Evolutionary conservation across 2,329 filamentous ascomycete genomes (phyloP).

Genomic region (Cytospora leucostoma): DNA sequence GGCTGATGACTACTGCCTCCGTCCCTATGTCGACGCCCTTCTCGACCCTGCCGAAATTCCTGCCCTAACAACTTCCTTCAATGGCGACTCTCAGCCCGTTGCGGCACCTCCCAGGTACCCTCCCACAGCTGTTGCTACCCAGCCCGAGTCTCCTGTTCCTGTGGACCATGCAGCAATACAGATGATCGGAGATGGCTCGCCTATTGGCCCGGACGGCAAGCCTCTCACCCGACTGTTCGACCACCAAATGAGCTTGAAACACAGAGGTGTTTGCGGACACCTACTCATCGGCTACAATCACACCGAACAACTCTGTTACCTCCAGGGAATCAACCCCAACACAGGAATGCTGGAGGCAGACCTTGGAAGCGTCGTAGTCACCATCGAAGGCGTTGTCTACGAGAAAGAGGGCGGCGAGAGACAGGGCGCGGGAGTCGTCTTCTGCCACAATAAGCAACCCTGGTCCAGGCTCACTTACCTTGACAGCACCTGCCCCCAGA

Average conservation of each 20-base stretch:
- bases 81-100: background rate
- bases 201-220: background rate
- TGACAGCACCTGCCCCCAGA: background rate
- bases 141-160: background rate
- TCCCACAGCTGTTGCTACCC: background rate
- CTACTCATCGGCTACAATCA: background rate
- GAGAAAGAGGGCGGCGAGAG: background rate
- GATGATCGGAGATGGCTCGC: background rate
- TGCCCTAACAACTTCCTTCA: background rate
- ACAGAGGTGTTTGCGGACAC: background rate
- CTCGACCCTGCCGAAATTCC: background rate
- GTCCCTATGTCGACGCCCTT: background rate
- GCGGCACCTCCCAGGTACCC: background rate
- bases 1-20: background rate
- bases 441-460: background rate
- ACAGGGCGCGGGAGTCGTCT: background rate
- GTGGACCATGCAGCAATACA: background rate
- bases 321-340: background rate
- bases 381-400: constrained; percentile 1
- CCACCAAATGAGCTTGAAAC: background rate
- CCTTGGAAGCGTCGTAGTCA: background rate
- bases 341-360: background rate
- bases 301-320: background rate
- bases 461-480: constrained; percentile 8
- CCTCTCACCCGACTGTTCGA: background rate